Base-by-base conservation (phyloP, 1,284 basidiomycete genomes). In the Somion occarium region DNA sequence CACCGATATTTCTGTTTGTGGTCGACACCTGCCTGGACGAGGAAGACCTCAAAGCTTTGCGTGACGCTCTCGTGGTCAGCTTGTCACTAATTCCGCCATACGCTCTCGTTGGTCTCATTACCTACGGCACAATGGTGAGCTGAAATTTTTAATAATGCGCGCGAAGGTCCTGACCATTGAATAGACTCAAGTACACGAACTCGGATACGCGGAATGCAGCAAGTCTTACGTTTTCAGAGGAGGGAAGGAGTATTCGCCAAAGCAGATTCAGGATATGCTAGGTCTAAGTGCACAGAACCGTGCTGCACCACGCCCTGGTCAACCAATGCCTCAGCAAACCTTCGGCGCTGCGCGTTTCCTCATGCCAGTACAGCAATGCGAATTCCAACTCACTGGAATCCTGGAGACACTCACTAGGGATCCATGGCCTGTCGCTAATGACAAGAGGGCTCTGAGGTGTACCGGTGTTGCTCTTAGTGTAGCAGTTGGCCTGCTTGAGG, bases 211-310 rank as follows among this genome's bases (percentile, higher is more conserved):
- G 1, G 91, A 95, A 66, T 99, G 95, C 74, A 93, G 86, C 72
- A 99, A 99, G 72, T 95, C 94, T 3, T 99, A 96, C 69, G 96
- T 99, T 55, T 99, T 99, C 85, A 88, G 96, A 34, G 97, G 97
- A 48, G 91, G 91, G n/a, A 99, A 99, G 72, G 97, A 99, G 65
- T 99, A 99, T 69, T 75, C 88, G 51, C 87, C 93, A 52, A 99
- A 99, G 74, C 92, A 95, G 62, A 98, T 99, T 61, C 92, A 95
- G 70, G 96, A 98, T 63, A 99, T 99, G 96, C 88, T 99, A 46
- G 93, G 92, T 38, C 81, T 99, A 43, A 83, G 78, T 60, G 82
- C 88, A 1, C 82, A 85, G 57, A 82, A 82, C 57, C 85, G 88
- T 43, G 86, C 87, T 24, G 85, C 87, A 3, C 88, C 89, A 42